Evolutionary conservation across 306 rosid genomes (phyloP).

Genomic region (Parietaria judaica): DNA sequence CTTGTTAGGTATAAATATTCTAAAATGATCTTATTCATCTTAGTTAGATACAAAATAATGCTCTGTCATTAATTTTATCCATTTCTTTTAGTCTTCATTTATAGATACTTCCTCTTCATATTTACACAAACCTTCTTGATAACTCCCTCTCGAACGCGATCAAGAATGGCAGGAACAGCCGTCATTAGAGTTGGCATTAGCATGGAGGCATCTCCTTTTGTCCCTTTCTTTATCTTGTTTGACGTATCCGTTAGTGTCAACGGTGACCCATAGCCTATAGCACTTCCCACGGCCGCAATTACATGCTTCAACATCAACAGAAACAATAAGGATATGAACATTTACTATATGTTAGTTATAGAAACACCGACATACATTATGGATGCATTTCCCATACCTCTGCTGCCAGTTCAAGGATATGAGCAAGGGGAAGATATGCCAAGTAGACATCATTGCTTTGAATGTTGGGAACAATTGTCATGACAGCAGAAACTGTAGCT

Average conservation of each 20-base stretch:
- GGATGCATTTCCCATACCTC: conserved; percentile 51
- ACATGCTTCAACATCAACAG: conserved; percentile 43
- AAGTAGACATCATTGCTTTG: conserved; percentile 68
- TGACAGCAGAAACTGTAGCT: conserved; percentile 75
- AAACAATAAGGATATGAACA: no score
- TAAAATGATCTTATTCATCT: no score
- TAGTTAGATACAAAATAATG: no score
- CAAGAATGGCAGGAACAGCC: conserved; percentile 95
- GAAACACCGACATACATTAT: no score
- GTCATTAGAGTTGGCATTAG: conserved; percentile 83
- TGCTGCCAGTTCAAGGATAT: conserved; percentile 91
- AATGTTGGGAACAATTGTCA: conserved; percentile 78
- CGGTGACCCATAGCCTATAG: conserved; percentile 91
- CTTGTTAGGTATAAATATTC: no score
- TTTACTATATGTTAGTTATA: no score
- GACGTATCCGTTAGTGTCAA: conserved; percentile 95
- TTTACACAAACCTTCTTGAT: conserved; percentile 61
- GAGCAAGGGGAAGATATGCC: conserved; percentile 93
- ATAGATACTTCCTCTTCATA: conserved; percentile 3
- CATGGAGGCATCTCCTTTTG: conserved; percentile 68
- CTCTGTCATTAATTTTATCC: no score
- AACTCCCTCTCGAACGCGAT: conserved; percentile 95
- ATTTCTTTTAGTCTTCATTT: not conserved
- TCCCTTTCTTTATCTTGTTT: conserved; percentile 82
- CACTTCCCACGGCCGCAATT: conserved; percentile 73